Percentiles rank a stretch among this genome's conserved stretches.
Evolutionary conservation across 2,329 filamentous ascomycete genomes (phyloP).

Genomic region (Sphaceloma murrayae): DNA sequence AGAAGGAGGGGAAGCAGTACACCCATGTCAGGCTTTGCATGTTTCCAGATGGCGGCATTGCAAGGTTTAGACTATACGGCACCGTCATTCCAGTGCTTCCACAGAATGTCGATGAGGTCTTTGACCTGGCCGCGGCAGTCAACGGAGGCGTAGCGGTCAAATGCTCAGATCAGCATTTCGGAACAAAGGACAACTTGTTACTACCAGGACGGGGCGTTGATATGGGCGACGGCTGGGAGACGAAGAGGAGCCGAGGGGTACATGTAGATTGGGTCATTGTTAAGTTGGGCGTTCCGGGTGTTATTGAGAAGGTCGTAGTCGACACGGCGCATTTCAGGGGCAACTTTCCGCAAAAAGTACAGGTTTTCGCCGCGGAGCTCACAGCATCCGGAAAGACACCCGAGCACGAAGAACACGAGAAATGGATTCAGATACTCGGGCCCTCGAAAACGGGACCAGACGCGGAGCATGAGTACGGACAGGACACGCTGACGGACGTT

Average conservation of each 20-base stretch:
- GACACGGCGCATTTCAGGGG: constrained; percentile 78
- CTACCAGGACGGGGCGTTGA: constrained; percentile 68
- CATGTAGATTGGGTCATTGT: constrained; percentile 79
- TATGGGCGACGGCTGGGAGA: constrained; percentile 88
- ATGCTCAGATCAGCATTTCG: constrained; percentile 78
- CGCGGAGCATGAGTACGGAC: constrained; percentile 56
- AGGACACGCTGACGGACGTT: constrained; percentile 34
- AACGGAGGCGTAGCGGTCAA: constrained; percentile 67
- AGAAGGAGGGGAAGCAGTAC: constrained; percentile 53
- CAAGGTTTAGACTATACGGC: constrained; percentile 68
- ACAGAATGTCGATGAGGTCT: constrained; percentile 51
- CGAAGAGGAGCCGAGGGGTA: constrained; percentile 60
- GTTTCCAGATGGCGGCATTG: constrained; percentile 80
- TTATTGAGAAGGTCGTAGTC: constrained; percentile 57
- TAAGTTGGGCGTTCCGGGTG: constrained; percentile 56
- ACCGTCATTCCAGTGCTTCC: constrained; percentile 69
- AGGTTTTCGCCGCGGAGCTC: constrained; percentile 51
- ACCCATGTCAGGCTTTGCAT: constrained; percentile 74
- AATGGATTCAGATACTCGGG: constrained; percentile 57
- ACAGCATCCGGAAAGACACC: constrained; percentile 46
- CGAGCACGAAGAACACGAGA: constrained; percentile 47
- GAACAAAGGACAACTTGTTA: constrained; percentile 70
- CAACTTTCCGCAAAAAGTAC: constrained; percentile 71
- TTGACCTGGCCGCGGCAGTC: constrained; percentile 68
- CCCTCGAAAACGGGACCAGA: constrained; percentile 64